These are phyloP conservation scores for Trichoderma parareesei DNA, from an alignment of 495 filamentous ascomycete genomes.

Conservation along the genomic window DNA sequence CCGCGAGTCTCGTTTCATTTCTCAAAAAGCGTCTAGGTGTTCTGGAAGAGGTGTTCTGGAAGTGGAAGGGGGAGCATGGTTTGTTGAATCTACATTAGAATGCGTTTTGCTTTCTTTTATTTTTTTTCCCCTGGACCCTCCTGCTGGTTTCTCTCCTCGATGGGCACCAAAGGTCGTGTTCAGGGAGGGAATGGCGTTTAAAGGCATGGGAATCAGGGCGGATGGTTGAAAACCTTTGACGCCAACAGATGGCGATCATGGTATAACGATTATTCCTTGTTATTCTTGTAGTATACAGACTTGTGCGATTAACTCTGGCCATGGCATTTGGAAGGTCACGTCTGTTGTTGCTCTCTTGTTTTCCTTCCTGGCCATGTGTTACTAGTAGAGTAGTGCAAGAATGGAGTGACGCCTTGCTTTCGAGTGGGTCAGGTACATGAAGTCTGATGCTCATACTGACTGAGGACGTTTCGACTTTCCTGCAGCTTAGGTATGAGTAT, in stretches of 20 bases:
- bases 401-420: background rate
- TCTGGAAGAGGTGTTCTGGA: background rate
- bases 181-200: background rate
- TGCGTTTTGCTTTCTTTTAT: background rate
- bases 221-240: conserved; percentile 2
- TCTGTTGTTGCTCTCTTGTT: background rate
- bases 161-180: background rate
- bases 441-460: too few species aligned
- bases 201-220: background rate
- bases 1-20: background rate
- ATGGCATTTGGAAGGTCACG: background rate
- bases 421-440: background rate
- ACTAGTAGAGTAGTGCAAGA: background rate
- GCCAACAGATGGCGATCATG: conserved; percentile 2
- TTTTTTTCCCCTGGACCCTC: background rate
- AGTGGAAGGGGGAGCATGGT: background rate
- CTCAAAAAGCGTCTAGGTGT: background rate
- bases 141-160: background rate
- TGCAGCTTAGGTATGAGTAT: too few species aligned
- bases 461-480: too few species aligned
- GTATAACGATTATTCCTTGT: background rate
- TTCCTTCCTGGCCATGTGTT: too few species aligned
- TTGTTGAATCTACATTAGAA: conserved; percentile 1
- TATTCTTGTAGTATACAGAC: background rate
- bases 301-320: background rate